Percentiles rank a stretch among this genome's conserved stretches.
phyloP scores from a whole-genome alignment of 2,329 filamentous ascomycete genomes.

The Phoma sp. region DNA sequence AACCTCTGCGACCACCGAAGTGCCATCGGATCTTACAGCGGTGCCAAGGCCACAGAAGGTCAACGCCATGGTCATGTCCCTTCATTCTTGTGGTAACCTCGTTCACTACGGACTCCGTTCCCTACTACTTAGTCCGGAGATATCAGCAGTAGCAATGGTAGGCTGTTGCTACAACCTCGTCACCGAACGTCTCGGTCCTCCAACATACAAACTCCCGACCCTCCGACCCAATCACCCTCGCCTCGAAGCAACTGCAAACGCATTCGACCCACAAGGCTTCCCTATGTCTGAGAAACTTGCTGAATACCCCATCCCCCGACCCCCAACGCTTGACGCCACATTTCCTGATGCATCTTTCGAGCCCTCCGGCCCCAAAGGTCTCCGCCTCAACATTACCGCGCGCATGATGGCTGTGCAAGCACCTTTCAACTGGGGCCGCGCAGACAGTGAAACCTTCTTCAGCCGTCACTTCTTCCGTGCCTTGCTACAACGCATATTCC shows the following conservation, averaged over 20 bases:
- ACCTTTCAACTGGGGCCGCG: constrained; percentile 85
- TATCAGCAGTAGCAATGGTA: constrained; percentile 91
- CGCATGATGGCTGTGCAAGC: constrained; percentile 99
- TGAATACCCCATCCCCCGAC: constrained; percentile 50
- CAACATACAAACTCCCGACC: constrained; percentile 83
- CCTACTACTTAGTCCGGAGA: constrained; percentile 80
- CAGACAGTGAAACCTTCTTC: constrained; percentile 88
- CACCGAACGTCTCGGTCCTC: constrained; percentile 86
- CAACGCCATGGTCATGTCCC: constrained; percentile 84
- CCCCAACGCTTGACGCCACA: background rate
- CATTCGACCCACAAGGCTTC: constrained; percentile 89
- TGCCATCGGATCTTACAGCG: constrained; percentile 34
- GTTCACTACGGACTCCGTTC: constrained; percentile 92
- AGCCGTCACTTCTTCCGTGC: constrained; percentile 92
- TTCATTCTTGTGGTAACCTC: constrained; percentile 98
- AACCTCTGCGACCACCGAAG: constrained; percentile 28
- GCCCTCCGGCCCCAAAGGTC: constrained; percentile 55
- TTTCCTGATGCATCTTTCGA: background rate
- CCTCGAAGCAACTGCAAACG: constrained; percentile 70
- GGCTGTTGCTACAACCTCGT: constrained; percentile 98
- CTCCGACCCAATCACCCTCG: constrained; percentile 78
- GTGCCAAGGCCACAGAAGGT: constrained; percentile 43
- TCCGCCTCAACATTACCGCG: constrained; percentile 92
- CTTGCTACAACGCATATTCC: constrained; percentile 87
- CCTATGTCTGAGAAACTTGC: constrained; percentile 82